phyloP scores from a whole-genome alignment of 805 yeast species.

The Pichia exigua region DNA sequence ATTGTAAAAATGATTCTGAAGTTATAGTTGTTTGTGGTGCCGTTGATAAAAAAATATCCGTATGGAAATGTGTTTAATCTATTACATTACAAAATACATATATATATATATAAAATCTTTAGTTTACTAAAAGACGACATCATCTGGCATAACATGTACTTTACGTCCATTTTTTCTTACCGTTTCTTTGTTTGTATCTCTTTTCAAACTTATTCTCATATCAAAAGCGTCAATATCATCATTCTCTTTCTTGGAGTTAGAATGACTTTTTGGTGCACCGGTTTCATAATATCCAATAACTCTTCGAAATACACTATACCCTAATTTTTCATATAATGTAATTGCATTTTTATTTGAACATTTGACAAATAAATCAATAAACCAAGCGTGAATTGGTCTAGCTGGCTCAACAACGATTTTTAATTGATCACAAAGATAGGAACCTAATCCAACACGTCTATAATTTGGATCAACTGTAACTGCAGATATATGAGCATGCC shows the following conservation, averaged over 20 bases:
- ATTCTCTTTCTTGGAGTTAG: slow-evolving; percentile 34
- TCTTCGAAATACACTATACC: slow-evolving; percentile 76
- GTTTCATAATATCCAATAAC: slow-evolving; percentile 81
- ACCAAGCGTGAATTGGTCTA: slow-evolving; percentile 70
- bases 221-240: slow-evolving; percentile 85
- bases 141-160: slow-evolving; percentile 56
- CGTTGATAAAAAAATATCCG: slow-evolving; percentile 31
- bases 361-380: slow-evolving; percentile 86
- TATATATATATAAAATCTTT: background rate
- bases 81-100: background rate
- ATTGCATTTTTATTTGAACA: slow-evolving; percentile 78
- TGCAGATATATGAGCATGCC: slow-evolving; percentile 97
- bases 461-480: slow-evolving; percentile 81
- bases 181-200: slow-evolving; percentile 48
- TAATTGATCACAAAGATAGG: slow-evolving; percentile 64
- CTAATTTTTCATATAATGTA: slow-evolving; percentile 75
- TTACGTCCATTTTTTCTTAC: slow-evolving; percentile 54
- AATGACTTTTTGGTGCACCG: background rate
- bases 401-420: slow-evolving; percentile 60
- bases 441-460: slow-evolving; percentile 80
- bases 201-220: slow-evolving; percentile 59
- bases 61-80: slow-evolving; percentile 23
- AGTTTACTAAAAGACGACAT: slow-evolving; percentile 42
- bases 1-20: slow-evolving; percentile 25
- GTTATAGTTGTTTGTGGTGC: slow-evolving; percentile 43